Evolutionary conservation across 768 basidiomycete species (phyloP), one percentile per base, ranked within the genome.

Genomic region (Tylopilus plumbeoviolaceoides): DNA sequence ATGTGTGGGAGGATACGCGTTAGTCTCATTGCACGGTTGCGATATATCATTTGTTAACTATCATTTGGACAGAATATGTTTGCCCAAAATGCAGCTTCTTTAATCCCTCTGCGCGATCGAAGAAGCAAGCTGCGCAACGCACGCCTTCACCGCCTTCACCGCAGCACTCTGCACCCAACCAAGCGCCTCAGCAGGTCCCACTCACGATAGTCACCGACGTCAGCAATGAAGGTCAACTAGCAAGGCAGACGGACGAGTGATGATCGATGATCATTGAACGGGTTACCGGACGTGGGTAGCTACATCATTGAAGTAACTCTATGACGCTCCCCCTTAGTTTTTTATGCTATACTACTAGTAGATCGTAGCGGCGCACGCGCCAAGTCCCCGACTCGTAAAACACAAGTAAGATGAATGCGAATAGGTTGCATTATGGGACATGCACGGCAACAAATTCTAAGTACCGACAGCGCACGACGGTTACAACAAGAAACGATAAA

Each of bases 31-130:
- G 33, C 40, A 15, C 28, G 18, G 38, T 36, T 41, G 47, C 20
- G 43, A 45, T 23, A 18, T 35, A 5, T 12, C 14, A 15, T 18
- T 40, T 43, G 12, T 48, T 47, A 23, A 58, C 51, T 7, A 15
- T 47, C 18, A 43, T 49, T 35, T 51, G 48, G 35, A 55, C 38
- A 95, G 92, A 93, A 73, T 95, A 91, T 60, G 70, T 82, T 23
- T 95, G 92, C 66, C 88, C 84, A 0, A 91, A 89, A 65, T 95
- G 93, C 65, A 84, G 84, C 8, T 82, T 86, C 69, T 90, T 95
- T 69, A 95, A 95, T 61, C 71, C 76, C 6, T 75, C 78, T 0
- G 66, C 64, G 15, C 64, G 68, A 56, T 69, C 68, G 20, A 69
- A 71, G 62, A 71, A 57, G 58, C 59, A 39, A 38, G 51, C 52